phyloP scores from a whole-genome alignment of 768 basidiomycete genomes.

The Gymnopilus junonius region DNA sequence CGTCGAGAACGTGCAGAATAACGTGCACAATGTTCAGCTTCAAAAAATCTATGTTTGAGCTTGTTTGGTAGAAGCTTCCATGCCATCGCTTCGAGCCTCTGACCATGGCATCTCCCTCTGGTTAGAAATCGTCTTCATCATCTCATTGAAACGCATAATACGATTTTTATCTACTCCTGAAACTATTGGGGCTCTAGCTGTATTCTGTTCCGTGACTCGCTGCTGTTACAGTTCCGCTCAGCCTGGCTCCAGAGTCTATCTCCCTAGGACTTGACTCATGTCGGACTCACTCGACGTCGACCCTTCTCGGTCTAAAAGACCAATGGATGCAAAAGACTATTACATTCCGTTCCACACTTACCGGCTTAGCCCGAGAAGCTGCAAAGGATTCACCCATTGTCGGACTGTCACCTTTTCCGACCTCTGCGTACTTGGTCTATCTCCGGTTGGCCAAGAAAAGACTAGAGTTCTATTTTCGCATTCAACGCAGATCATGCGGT shows the following conservation, averaged over 20 bases:
- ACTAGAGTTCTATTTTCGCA: background rate
- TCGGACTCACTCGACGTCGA: too few relatives aligned
- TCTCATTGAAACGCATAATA: background rate
- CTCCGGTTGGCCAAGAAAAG: background rate
- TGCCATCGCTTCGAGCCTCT: background rate
- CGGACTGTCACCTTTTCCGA: background rate
- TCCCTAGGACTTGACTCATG: too few relatives aligned
- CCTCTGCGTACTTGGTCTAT: background rate
- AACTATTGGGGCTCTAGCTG: too few relatives aligned
- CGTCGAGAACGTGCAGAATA: slow-evolving; percentile 13
- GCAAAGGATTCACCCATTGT: background rate
- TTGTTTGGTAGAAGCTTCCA: slow-evolving; percentile 17
- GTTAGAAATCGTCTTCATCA: background rate
- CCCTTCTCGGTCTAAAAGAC: background rate
- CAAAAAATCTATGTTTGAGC: slow-evolving; percentile 24
- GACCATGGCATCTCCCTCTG: background rate
- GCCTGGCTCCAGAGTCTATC: background rate
- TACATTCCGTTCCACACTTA: background rate
- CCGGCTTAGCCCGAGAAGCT: background rate
- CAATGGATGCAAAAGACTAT: background rate
- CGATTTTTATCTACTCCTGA: background rate
- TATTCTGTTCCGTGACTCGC: background rate
- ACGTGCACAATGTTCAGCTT: background rate
- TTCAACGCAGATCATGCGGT: background rate
- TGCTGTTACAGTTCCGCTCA: background rate